Percentiles rank a stretch among this genome's conserved stretches.
Evolutionary conservation across 108 stramenopile species (phyloP).

Genomic region (Discostella stelligeroides): DNA sequence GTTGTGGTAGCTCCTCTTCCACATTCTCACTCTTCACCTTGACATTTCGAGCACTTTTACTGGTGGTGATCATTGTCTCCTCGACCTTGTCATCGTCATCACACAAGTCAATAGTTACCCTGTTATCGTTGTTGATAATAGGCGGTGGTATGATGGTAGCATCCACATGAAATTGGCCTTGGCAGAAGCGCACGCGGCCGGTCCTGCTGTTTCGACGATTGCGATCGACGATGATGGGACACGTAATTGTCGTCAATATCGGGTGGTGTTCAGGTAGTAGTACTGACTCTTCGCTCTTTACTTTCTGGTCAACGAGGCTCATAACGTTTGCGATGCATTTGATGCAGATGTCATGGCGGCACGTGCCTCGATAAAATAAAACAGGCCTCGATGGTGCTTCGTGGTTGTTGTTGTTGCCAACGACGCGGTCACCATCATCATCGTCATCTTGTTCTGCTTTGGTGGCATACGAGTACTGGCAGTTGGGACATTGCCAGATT

Average conservation of each 20-base stretch:
- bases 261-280: not conserved
- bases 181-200: not conserved
- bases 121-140: not conserved
- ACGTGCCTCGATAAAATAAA: slow-evolving; percentile 4
- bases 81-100: not conserved
- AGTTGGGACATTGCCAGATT: slow-evolving; percentile 3
- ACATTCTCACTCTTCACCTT: not conserved
- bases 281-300: too few species aligned
- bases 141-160: not conserved
- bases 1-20: too few species aligned
- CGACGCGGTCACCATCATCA: not conserved
- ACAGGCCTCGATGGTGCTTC: too few species aligned
- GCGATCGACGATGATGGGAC: not conserved
- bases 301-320: too few species aligned
- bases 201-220: too few species aligned
- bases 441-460: not conserved
- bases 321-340: not conserved
- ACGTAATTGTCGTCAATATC: not conserved
- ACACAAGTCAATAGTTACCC: not conserved
- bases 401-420: too few species aligned
- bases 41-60: not conserved
- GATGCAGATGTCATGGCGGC: too few species aligned
- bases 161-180: not conserved
- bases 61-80: not conserved
- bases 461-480: not conserved